Percentiles rank a stretch among this genome's conserved stretches.
These are phyloP conservation scores for Ceratocystis variospora DNA, from an alignment of 2,329 filamentous ascomycete genomes.

Conservation along the genomic window DNA sequence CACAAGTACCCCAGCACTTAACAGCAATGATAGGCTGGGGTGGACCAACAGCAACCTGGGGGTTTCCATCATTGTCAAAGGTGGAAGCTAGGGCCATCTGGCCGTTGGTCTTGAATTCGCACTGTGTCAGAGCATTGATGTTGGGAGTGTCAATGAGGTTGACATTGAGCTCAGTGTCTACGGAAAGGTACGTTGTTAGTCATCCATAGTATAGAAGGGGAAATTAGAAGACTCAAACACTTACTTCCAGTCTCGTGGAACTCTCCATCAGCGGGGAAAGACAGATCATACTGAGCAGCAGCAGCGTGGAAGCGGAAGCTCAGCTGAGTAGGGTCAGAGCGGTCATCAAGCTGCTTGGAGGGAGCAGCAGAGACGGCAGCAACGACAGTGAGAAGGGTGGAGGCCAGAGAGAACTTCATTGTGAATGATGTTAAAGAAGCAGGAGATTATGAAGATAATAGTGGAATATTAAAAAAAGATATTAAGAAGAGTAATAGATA, in stretches of 20 bases:
- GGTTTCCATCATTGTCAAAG: slow-evolving; percentile 25
- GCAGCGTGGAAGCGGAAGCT: slow-evolving; percentile 34
- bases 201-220: not conserved
- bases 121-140: slow-evolving; percentile 32
- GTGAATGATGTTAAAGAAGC: slow-evolving; percentile 7
- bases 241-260: slow-evolving; percentile 28
- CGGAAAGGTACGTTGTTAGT: slow-evolving; percentile 1
- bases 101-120: slow-evolving; percentile 31
- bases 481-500: not conserved
- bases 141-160: slow-evolving; percentile 31
- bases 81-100: slow-evolving; percentile 22
- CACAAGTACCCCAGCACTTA: slow-evolving; percentile 31
- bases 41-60: slow-evolving; percentile 33
- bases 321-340: slow-evolving; percentile 26
- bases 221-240: slow-evolving; percentile 13
- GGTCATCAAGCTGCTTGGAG: slow-evolving; percentile 13
- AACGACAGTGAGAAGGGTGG: slow-evolving; percentile 12
- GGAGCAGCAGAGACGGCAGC: slow-evolving; percentile 14
- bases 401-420: slow-evolving; percentile 17
- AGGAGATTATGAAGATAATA: not conserved
- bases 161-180: slow-evolving; percentile 30
- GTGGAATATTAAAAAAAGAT: not conserved
- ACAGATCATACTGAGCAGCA: slow-evolving; percentile 30
- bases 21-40: slow-evolving; percentile 32
- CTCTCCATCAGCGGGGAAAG: slow-evolving; percentile 31